Evolutionary conservation across 495 filamentous ascomycete species (phyloP).

Genomic region (Friedmanniomyces endolithicus): DNA sequence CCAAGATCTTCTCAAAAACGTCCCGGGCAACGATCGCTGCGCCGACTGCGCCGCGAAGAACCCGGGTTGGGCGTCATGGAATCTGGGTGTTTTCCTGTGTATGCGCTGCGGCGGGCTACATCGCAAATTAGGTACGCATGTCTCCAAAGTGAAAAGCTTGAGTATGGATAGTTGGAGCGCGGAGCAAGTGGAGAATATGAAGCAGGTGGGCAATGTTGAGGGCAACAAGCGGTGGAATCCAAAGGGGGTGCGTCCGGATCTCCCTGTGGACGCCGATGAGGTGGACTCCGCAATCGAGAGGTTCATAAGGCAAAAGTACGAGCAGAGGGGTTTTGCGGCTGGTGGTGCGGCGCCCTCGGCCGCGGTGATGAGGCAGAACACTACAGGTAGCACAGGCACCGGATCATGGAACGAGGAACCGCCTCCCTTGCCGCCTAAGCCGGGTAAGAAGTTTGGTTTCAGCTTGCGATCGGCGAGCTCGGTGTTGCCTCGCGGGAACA

Average conservation of each 20-base stretch:
- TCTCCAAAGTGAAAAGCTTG: slow-evolving; percentile 95
- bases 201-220: slow-evolving; percentile 67
- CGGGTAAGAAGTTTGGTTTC: slow-evolving; percentile 62
- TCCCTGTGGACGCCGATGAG: slow-evolving; percentile 83
- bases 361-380: slow-evolving; percentile 31
- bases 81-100: slow-evolving; percentile 89
- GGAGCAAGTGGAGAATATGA: slow-evolving; percentile 98
- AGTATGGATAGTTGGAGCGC: slow-evolving; percentile 94
- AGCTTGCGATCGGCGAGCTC: slow-evolving; percentile 59
- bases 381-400: slow-evolving; percentile 37
- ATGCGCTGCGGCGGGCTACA: slow-evolving; percentile 94
- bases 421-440: slow-evolving; percentile 77
- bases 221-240: slow-evolving; percentile 87
- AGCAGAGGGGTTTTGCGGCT: slow-evolving; percentile 46
- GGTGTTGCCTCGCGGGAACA: not conserved
- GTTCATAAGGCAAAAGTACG: slow-evolving; percentile 89
- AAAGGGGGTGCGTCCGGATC: slow-evolving; percentile 60
- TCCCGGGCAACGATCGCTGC: slow-evolving; percentile 87
- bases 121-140: slow-evolving; percentile 92
- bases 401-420: slow-evolving; percentile 42
- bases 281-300: slow-evolving; percentile 84
- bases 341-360: slow-evolving; percentile 26
- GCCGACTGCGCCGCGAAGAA: slow-evolving; percentile 87
- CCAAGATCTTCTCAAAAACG: slow-evolving; percentile 75
- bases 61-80: slow-evolving; percentile 99